Base-by-base conservation (phyloP, 202 grass and related monocot species). In the Sporobolus alterniflorus region DNA sequence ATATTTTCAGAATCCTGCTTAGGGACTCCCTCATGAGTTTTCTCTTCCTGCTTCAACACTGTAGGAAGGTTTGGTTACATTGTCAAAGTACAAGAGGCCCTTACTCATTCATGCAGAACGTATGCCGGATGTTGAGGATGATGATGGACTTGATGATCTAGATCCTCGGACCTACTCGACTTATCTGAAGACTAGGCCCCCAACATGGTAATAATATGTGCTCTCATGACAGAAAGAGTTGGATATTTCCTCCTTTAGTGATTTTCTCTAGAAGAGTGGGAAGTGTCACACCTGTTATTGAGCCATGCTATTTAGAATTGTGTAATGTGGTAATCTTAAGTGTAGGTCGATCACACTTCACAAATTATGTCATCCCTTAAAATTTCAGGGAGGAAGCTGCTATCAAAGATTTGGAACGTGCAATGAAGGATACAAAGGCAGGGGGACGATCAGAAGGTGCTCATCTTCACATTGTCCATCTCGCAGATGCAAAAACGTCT, bases 41-140 rank as follows among this genome's bases (percentile, higher is more conserved):
- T 28, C 0, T 43, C 5, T 61, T 60, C 31, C 46, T 71, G 51
- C 41, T 82, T 64, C 74, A 1, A 2, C n/a, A 83, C 61, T 74
- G 16, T 49, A 98, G 95, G 92, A 98, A 89, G 90, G 95, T 3
- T 69, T 98, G 67, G 84, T 91, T 84, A 86, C 93, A n/a, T 70
- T 98, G 67, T 90, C 92, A 30, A 98, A 93, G 87, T 98, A 95
- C 88, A 84, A 91, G 21, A 98, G 86, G 21, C 88, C 95, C 17
- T 87, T 98, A 31, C 95, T 98, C 81, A 90, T 98, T 73, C 95
- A 98, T 62, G 88, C 92, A 24, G 95, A 98, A 41, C 81, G 91
- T 63, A 84, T 91, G 76, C 90, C 86, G 14, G 81, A 91, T 64
- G 67, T 82, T 28, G 50, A 86, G 25, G 94, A 15, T 64, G 85